Conservation (phyloP, 1,284 basidiomycete genomes). For the Rhizoctonia solani region DNA sequence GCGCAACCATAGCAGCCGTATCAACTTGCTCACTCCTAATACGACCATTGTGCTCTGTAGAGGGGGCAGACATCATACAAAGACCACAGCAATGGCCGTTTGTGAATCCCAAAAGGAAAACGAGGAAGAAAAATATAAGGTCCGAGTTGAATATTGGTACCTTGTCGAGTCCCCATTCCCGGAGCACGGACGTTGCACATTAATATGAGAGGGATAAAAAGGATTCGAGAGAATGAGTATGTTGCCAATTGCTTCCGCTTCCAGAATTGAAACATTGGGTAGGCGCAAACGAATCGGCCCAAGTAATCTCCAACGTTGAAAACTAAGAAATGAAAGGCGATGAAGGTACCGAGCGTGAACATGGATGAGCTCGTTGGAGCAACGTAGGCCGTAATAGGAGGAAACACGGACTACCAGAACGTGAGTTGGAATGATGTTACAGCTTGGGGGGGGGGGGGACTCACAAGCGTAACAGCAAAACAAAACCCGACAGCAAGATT, state of each 20-base stretch:
- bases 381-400: conserved; percentile 32
- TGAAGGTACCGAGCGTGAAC: conserved; percentile 47
- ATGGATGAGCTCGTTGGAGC: conserved; percentile 44
- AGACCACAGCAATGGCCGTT: conserved; percentile 44
- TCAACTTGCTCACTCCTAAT: conserved; percentile 50
- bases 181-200: conserved; percentile 39
- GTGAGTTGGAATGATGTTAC: neutral
- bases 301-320: conserved; percentile 46
- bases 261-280: conserved; percentile 29
- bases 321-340: conserved; percentile 48
- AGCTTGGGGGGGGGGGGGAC: no score
- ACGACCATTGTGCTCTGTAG: conserved; percentile 35
- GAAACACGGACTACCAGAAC: conserved; percentile 27
- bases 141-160: conserved; percentile 44
- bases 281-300: conserved; percentile 17
- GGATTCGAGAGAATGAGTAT: conserved; percentile 16
- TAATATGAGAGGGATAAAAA: conserved; percentile 30
- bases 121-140: conserved; percentile 45
- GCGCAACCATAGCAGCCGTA: conserved; percentile 48
- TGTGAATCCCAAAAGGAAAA: conserved; percentile 45
- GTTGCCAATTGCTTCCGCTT: conserved; percentile 8
- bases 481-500: conserved; percentile 48
- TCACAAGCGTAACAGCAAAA: conserved; percentile 46
- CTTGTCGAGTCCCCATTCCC: conserved; percentile 38
- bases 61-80: conserved; percentile 37